These are phyloP conservation scores for Antitrichia curtipendula DNA, from an alignment of 225 moss, liverwort and hornwort genomes.

Conservation along the genomic window DNA sequence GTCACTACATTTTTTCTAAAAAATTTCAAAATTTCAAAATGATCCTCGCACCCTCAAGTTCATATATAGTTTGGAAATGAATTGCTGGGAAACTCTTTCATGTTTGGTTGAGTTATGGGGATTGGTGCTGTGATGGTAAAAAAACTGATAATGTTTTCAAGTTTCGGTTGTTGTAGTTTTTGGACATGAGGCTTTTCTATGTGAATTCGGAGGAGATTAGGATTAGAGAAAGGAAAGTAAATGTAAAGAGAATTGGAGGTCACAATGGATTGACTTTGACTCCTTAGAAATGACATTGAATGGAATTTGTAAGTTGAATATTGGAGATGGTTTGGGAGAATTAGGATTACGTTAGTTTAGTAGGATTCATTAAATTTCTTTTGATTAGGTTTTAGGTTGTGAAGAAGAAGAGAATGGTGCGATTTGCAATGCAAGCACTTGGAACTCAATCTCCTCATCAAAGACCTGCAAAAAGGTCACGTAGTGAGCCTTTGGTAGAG, in stretches of 20 bases:
- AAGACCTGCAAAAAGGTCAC: slow-evolving; percentile 23
- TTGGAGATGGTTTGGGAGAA: background rate
- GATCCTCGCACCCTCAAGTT: background rate
- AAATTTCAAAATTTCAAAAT: background rate
- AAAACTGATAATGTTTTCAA: background rate
- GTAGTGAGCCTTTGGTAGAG: slow-evolving; percentile 28
- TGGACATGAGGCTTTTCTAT: background rate
- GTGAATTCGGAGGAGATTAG: background rate
- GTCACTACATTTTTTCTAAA: background rate
- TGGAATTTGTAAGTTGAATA: background rate
- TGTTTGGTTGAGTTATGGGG: background rate
- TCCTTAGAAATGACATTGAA: background rate
- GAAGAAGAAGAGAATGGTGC: slow-evolving; percentile 24
- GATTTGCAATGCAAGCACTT: slow-evolving; percentile 48
- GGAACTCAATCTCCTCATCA: slow-evolving; percentile 37
- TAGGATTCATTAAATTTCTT: background rate
- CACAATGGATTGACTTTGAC: background rate
- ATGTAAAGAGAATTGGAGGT: background rate
- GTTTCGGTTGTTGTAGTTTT: background rate
- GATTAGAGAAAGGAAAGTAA: background rate
- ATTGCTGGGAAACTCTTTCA: background rate
- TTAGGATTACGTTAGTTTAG: too few relatives aligned
- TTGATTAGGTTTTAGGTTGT: background rate
- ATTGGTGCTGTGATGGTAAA: background rate
- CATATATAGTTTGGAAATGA: background rate